phyloP scores from a whole-genome alignment of 805 yeast genomes.

The Jamesozyma spencerorum region DNA sequence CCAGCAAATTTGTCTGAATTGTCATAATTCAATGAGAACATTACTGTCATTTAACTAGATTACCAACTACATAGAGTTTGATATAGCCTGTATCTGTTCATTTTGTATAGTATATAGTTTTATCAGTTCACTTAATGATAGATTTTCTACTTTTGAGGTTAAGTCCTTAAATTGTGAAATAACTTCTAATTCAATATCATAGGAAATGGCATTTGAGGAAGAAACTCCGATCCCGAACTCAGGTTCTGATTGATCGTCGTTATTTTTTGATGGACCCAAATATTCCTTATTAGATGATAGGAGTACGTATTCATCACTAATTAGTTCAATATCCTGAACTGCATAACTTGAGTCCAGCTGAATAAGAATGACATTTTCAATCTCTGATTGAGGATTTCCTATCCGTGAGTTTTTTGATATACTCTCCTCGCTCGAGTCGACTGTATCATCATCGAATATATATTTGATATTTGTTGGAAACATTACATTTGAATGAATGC shows the following conservation, averaged over 20 bases:
- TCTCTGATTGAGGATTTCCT: slow-evolving; percentile 5
- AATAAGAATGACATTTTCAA: slow-evolving; percentile 23
- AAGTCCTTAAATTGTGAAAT: slow-evolving; percentile 22
- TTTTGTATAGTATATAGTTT: slow-evolving; percentile 21
- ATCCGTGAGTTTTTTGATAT: not conserved
- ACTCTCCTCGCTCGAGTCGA: slow-evolving; percentile 6
- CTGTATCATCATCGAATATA: slow-evolving; percentile 25
- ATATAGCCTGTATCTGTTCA: slow-evolving; percentile 19
- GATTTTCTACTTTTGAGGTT: slow-evolving; percentile 7
- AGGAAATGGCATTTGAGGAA: not conserved
- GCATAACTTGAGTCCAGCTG: slow-evolving; percentile 15
- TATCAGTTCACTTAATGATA: slow-evolving; percentile 18
- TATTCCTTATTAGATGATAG: slow-evolving; percentile 10
- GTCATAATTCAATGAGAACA: slow-evolving; percentile 13
- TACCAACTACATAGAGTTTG: slow-evolving; percentile 12
- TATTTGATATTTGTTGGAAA: slow-evolving; percentile 26
- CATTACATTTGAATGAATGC: slow-evolving; percentile 5
- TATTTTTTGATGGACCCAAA: not conserved
- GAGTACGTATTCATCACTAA: slow-evolving; percentile 24
- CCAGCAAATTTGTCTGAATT: slow-evolving; percentile 61
- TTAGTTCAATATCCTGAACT: slow-evolving; percentile 16
- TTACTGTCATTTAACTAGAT: not conserved
- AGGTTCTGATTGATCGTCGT: too few species aligned
- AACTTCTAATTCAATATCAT: slow-evolving; percentile 20
- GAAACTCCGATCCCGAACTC: not conserved